Evolutionary conservation across 495 filamentous ascomycete genomes (phyloP), one percentile per base, ranked within the genome.

Genomic region (Choiromyces venosus): DNA sequence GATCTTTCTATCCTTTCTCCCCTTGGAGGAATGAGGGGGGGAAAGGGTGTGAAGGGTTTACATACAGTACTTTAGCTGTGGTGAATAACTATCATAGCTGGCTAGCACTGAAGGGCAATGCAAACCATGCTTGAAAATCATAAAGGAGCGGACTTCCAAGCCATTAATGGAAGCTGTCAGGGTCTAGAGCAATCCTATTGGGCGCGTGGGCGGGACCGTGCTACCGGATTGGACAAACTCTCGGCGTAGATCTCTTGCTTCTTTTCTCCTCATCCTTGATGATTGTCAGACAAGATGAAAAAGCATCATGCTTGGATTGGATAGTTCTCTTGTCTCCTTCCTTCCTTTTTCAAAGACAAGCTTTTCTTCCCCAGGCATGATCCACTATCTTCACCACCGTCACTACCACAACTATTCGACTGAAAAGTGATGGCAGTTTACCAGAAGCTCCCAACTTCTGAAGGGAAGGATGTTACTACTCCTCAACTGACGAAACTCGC

Each of bases 171-270:
- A 33, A 33, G 35, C 42, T 46, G 70, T 42, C 29, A 64, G 40
- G 68, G 40, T 33, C 2, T 36, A 37, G 21, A 25, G 42, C 33
- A 70, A 19, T 10, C 36, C 35, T 38, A 14, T 33, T 25, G n/a
- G 39, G 65, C 64, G 69, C 73, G 69, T 74, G 65, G 64, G 25
- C 12, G 8, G 2, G 9, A 33, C 68, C 33, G 37, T 38, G 18
- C 29, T 8, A 12, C 33, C 68, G 37, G n/a, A 76, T 71, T 76
- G 72, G 75, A 12, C 29, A 39, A 37, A 33, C 9, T 37, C 14
- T 21, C 25, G 36, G 37, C 21, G 36, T 65, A 61, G 37, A 67
- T 25, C 72, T 69, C 21, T 19, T 4, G 42, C 42, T 21, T 44
- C 52, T 56, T 25, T 4, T 12, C 12, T 33, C 10, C 52, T 5